Conservation (phyloP, 2,329 filamentous ascomycete species). For the Colletotrichum aenigma region DNA sequence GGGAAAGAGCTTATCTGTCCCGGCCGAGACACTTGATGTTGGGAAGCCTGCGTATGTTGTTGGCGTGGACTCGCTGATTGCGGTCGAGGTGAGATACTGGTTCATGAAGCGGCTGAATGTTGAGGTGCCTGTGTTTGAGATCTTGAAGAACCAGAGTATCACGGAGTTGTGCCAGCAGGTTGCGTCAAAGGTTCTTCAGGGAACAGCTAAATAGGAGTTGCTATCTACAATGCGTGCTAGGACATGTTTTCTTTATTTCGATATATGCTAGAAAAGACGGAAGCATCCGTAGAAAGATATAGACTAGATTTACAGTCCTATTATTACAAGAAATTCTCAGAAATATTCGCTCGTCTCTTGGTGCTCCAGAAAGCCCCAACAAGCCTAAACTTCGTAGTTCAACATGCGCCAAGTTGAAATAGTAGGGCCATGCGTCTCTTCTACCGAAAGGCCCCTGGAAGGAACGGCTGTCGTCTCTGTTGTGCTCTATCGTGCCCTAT, state of each 20-base stretch:
- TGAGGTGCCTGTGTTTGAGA: neutral
- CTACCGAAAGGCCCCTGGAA: neutral
- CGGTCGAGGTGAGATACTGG: constrained; percentile 1
- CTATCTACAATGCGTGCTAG: neutral
- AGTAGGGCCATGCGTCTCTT: neutral
- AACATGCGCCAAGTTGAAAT: neutral
- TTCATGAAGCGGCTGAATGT: neutral
- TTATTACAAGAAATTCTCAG: neutral
- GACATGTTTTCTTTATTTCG: neutral
- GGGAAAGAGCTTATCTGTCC: neutral
- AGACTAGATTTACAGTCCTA: too few relatives aligned
- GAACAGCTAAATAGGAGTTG: neutral
- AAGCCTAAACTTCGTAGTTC: neutral
- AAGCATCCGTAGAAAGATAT: neutral
- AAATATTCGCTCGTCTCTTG: neutral
- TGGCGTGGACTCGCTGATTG: constrained; percentile 1
- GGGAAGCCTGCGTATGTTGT: neutral
- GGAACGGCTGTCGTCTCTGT: neutral
- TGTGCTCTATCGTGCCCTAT: neutral
- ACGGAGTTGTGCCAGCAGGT: neutral
- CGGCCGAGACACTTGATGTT: neutral
- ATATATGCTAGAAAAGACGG: neutral
- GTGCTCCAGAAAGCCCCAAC: neutral
- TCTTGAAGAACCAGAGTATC: neutral
- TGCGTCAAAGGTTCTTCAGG: neutral